phyloP scores from a whole-genome alignment of 805 yeast species.

The Pichia nanzhaoensis region DNA sequence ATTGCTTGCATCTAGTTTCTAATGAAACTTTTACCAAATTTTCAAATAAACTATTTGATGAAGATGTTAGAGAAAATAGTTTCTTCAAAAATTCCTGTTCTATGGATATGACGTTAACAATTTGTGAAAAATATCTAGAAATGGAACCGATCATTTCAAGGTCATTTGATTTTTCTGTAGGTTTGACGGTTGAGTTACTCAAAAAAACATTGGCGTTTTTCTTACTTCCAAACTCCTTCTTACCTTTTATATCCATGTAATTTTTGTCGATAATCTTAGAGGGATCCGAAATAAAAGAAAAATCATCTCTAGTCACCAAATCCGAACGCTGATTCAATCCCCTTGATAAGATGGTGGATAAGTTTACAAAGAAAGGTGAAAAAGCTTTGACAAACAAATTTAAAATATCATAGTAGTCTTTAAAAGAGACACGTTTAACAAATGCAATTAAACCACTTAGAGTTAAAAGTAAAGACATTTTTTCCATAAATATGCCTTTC shows the following conservation, averaged over 20 bases:
- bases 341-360: slow-evolving; percentile 19
- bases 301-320: neutral
- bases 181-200: neutral
- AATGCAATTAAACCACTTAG: slow-evolving; percentile 48
- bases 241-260: slow-evolving; percentile 10
- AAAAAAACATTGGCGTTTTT: slow-evolving; percentile 19
- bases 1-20: slow-evolving; percentile 18
- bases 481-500: slow-evolving; percentile 17
- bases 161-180: neutral
- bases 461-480: slow-evolving; percentile 35
- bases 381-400: slow-evolving; percentile 32
- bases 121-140: slow-evolving; percentile 11
- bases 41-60: slow-evolving; percentile 32
- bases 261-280: slow-evolving; percentile 16
- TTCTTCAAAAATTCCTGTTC: slow-evolving; percentile 44
- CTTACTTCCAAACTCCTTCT: slow-evolving; percentile 7
- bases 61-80: slow-evolving; percentile 40
- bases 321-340: slow-evolving; percentile 13
- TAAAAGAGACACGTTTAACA: slow-evolving; percentile 48
- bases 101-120: slow-evolving; percentile 16
- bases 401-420: slow-evolving; percentile 39
- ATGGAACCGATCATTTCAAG: slow-evolving; percentile 6
- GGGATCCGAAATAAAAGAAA: slow-evolving; percentile 21
- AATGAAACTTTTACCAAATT: slow-evolving; percentile 34
- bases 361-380: slow-evolving; percentile 23